Evolutionary conservation across 768 basidiomycete genomes (phyloP).

Genomic region (Boletus coccyginus): DNA sequence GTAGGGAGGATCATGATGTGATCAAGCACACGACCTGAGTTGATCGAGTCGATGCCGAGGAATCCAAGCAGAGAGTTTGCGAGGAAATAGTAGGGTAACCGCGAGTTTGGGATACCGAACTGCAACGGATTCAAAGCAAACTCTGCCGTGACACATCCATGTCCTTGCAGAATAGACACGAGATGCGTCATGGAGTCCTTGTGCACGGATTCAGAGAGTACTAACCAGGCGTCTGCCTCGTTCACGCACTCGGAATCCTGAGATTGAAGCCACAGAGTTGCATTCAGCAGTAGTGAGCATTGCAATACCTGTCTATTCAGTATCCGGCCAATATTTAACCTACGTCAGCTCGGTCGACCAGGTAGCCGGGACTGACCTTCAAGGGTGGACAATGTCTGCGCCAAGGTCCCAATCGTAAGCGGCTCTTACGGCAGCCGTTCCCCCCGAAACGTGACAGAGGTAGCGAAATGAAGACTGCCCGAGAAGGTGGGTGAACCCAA

Average conservation of each 20-base stretch:
- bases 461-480: too few relatives aligned
- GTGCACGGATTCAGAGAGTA: slow-evolving; percentile 6
- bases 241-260: slow-evolving; percentile 69
- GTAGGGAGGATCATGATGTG: slow-evolving; percentile 19
- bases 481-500: too few relatives aligned
- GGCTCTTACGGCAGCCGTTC: too few relatives aligned
- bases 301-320: slow-evolving; percentile 56
- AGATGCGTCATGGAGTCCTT: slow-evolving; percentile 68
- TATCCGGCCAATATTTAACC: not conserved
- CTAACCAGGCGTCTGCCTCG: not conserved
- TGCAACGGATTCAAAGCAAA: slow-evolving; percentile 73
- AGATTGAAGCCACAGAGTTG: too few relatives aligned
- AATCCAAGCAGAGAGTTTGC: slow-evolving; percentile 53
- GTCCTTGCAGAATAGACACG: slow-evolving; percentile 46
- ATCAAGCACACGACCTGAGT: slow-evolving; percentile 35
- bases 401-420: too few relatives aligned
- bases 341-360: not conserved
- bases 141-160: slow-evolving; percentile 60
- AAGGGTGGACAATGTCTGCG: slow-evolving; percentile 38
- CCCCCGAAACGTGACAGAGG: too few relatives aligned
- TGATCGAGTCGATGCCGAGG: slow-evolving; percentile 14
- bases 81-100: slow-evolving; percentile 76
- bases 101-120: slow-evolving; percentile 80
- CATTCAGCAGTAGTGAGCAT: slow-evolving; percentile 42
- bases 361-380: slow-evolving; percentile 27